Percentiles rank a stretch among this genome's conserved stretches.
These are phyloP conservation scores for Eucalyptus marginata DNA, from an alignment of 345 rosid genomes.

Conservation along the genomic window DNA sequence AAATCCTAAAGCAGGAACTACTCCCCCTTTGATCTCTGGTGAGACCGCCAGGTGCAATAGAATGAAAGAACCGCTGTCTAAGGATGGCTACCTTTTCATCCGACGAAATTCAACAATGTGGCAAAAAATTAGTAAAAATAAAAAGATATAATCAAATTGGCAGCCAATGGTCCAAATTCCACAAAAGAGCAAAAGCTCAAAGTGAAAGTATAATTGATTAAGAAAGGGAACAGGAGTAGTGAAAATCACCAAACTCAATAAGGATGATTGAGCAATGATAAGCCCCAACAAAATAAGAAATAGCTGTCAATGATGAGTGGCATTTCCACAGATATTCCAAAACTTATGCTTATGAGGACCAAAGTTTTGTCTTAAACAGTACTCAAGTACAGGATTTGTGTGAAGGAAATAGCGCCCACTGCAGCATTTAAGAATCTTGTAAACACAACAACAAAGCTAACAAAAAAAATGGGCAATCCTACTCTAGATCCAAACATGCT, in stretches of 20 bases:
- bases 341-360: neutral
- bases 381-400: neutral
- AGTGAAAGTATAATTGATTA: neutral
- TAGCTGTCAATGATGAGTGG: neutral
- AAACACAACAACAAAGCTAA: neutral
- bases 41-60: constrained; percentile 93
- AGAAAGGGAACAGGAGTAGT: accelerated
- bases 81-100: constrained; percentile 58
- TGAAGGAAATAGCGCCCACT: neutral
- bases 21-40: constrained; percentile 92
- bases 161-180: neutral
- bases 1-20: too few species aligned
- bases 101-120: neutral
- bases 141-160: neutral
- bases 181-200: neutral
- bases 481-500: neutral
- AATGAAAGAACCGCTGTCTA: constrained; percentile 76
- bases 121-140: neutral
- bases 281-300: neutral
- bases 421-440: neutral
- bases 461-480: neutral
- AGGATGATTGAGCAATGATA: neutral
- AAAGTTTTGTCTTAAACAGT: neutral
- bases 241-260: neutral
- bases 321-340: neutral